Conservation (phyloP, 331 rosid genomes). For the Malus hybrid region DNA sequence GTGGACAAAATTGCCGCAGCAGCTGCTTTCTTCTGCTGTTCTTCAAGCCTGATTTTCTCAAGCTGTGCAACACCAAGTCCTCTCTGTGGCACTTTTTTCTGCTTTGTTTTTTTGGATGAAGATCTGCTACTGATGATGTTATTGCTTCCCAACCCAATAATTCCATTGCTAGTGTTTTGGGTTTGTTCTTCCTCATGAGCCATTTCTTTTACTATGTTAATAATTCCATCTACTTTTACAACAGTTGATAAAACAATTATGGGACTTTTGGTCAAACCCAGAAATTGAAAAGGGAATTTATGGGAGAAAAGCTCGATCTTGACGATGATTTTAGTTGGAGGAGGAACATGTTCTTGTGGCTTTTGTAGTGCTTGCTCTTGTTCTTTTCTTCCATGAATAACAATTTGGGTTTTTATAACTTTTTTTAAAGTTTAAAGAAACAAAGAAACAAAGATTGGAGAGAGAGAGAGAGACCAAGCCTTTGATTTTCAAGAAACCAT, state of each 20-base stretch:
- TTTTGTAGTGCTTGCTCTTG: neutral
- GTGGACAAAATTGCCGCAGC: conserved; percentile 22
- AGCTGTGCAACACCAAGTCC: conserved; percentile 92
- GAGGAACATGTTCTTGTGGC: neutral
- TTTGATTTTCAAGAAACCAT: conserved; percentile 11
- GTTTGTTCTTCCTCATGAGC: conserved; percentile 38
- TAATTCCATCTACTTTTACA: conserved; percentile 22
- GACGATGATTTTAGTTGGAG: neutral
- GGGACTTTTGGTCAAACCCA: conserved; percentile 11
- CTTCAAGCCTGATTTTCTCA: conserved; percentile 69
- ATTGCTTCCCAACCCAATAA: conserved; percentile 5
- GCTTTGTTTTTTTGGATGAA: conserved; percentile 47
- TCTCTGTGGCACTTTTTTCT: conserved; percentile 68
- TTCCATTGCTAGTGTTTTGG: conserved; percentile 13
- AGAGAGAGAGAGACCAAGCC: conserved; percentile 4
- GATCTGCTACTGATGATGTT: conserved; percentile 23
- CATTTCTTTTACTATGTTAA: conserved; percentile 28
- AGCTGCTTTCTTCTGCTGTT: conserved; percentile 37
- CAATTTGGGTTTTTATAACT: no score
- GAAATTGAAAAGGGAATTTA: neutral
- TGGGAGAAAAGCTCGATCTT: neutral
- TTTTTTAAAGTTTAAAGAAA: conserved; percentile 6
- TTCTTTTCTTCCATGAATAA: neutral
- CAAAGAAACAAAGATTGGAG: conserved; percentile 18
- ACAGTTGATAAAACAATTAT: neutral